Conservation (phyloP, 2,329 filamentous ascomycete genomes). For the Fusarium penzigii region DNA sequence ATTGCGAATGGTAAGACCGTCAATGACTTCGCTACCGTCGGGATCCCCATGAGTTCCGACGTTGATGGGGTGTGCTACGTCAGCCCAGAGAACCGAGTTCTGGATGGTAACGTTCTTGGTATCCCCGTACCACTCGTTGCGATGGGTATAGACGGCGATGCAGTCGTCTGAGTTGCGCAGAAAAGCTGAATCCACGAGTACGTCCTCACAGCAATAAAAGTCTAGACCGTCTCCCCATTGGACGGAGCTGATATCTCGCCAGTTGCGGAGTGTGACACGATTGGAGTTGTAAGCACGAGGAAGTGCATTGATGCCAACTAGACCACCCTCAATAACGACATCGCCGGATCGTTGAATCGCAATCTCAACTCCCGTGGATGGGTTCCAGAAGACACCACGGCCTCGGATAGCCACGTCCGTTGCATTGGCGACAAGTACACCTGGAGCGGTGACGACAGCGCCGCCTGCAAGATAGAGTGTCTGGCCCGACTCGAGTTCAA, state of each 20-base stretch:
- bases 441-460: not conserved
- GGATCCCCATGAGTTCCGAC: constrained; percentile 3
- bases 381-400: not conserved
- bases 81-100: constrained; percentile 1
- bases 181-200: not conserved
- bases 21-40: not conserved
- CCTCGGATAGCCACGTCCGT: not conserved
- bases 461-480: constrained; percentile 1
- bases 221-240: constrained; percentile 5
- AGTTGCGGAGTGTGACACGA: not conserved
- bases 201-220: constrained; percentile 1
- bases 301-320: not conserved
- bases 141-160: constrained; percentile 2
- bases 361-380: not conserved
- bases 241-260: not conserved
- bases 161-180: constrained; percentile 6
- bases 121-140: not conserved
- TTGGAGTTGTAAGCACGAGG: not conserved
- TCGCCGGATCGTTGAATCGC: not conserved
- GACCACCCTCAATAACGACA: not conserved
- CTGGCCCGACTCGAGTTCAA: not conserved
- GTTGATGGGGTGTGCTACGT: constrained; percentile 2
- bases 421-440: not conserved
- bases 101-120: constrained; percentile 1
- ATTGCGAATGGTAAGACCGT: not conserved